phyloP scores from a whole-genome alignment of 169 alveolate species.

The Perkinsus chesapeaki region DNA sequence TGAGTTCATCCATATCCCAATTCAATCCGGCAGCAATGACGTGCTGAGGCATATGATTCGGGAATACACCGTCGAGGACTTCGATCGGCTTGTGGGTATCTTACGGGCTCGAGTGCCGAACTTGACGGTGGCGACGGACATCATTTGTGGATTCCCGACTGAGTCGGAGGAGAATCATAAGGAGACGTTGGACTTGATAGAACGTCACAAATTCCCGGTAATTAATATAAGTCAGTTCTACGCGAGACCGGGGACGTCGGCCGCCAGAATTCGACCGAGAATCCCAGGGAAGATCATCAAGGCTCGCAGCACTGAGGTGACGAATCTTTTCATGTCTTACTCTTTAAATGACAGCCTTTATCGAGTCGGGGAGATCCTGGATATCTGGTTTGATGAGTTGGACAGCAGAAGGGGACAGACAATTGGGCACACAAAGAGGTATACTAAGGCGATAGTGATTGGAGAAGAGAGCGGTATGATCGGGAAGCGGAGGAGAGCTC shows the following conservation, averaged over 20 bases:
- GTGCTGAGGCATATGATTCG: slow-evolving; percentile 90
- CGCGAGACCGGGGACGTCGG: slow-evolving; percentile 93
- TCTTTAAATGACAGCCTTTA: slow-evolving; percentile 60
- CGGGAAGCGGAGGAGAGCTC: background rate
- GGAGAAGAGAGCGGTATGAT: background rate
- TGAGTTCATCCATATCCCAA: slow-evolving; percentile 95
- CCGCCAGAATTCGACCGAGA: slow-evolving; percentile 74
- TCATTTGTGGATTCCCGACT: slow-evolving; percentile 97
- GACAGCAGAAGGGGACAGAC: slow-evolving; percentile 64
- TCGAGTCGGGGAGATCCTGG: slow-evolving; percentile 45
- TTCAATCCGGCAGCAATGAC: slow-evolving; percentile 88
- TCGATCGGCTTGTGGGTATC: slow-evolving; percentile 73
- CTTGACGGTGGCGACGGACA: slow-evolving; percentile 91
- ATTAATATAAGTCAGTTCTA: slow-evolving; percentile 92
- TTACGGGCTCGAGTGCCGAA: slow-evolving; percentile 59
- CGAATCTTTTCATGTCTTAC: slow-evolving; percentile 77
- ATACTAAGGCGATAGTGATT: slow-evolving; percentile 49
- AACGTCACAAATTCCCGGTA: slow-evolving; percentile 84
- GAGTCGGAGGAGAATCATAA: slow-evolving; percentile 86
- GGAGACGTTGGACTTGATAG: slow-evolving; percentile 75
- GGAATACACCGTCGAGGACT: slow-evolving; percentile 91
- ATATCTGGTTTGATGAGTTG: slow-evolving; percentile 78
- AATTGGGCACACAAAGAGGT: slow-evolving; percentile 86
- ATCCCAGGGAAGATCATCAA: slow-evolving; percentile 59
- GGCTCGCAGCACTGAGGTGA: slow-evolving; percentile 70